A percentile compares a stretch with the other conserved stretches of the same genome.
These are phyloP conservation scores for Blastosporella zonata DNA, from an alignment of 1,284 basidiomycete species.

Conservation along the genomic window DNA sequence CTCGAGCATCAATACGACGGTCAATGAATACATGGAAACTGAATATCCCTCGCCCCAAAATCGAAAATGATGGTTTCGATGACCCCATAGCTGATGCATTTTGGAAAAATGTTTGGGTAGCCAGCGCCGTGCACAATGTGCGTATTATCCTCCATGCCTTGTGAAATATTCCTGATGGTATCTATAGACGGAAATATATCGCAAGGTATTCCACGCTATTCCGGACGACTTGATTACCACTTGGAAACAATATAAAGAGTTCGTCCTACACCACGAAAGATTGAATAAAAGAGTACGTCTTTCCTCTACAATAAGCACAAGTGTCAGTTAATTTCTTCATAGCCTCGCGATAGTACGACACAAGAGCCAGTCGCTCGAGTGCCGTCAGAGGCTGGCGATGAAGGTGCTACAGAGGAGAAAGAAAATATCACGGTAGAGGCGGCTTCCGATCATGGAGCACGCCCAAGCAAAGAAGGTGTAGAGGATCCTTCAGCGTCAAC, in stretches of 20 bases:
- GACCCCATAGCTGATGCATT: slow-evolving; percentile 86
- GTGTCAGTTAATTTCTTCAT: slow-evolving; percentile 3
- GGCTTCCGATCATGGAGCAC: slow-evolving; percentile 20
- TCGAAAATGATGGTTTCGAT: slow-evolving; percentile 78
- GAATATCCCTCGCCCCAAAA: slow-evolving; percentile 63
- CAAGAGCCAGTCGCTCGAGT: slow-evolving; percentile 50
- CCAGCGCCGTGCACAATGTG: slow-evolving; percentile 82
- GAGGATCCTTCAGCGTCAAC: slow-evolving; percentile 19
- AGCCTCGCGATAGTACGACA: slow-evolving; percentile 46
- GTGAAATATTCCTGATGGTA: slow-evolving; percentile 1
- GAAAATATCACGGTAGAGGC: slow-evolving; percentile 20
- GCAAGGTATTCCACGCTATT: slow-evolving; percentile 89
- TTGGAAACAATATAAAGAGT: slow-evolving; percentile 95
- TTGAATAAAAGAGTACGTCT: slow-evolving; percentile 58
- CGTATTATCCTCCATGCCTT: slow-evolving; percentile 27
- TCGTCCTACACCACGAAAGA: slow-evolving; percentile 73
- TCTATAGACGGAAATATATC: slow-evolving; percentile 84
- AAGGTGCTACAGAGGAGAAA: slow-evolving; percentile 33
- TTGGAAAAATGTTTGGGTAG: slow-evolving; percentile 88
- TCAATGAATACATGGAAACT: slow-evolving; percentile 58
- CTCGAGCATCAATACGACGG: slow-evolving; percentile 51
- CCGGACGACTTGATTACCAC: slow-evolving; percentile 90
- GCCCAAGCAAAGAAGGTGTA: slow-evolving; percentile 23
- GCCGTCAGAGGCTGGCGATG: slow-evolving; percentile 57
- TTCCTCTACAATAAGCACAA: background rate